Percentiles rank a stretch among this genome's conserved stretches.
phyloP scores from a whole-genome alignment of 2,329 filamentous ascomycete species.

The Zymoseptoria passerinii region DNA sequence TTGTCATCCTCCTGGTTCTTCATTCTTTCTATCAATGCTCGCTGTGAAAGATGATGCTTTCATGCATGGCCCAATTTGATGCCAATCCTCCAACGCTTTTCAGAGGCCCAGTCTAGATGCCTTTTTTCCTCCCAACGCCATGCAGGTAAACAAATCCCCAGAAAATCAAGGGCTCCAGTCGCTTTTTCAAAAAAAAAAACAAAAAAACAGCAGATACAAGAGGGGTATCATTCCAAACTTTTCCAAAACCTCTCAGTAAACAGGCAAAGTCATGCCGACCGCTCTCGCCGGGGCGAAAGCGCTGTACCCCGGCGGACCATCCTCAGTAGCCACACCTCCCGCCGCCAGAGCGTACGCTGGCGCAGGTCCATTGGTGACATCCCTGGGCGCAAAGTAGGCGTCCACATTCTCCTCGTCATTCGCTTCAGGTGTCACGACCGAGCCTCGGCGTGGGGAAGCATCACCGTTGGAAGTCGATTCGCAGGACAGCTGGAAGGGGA shows the following conservation, averaged over 20 bases:
- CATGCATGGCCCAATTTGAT: neutral
- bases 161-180: neutral
- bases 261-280: neutral
- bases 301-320: conserved; percentile 24
- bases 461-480: conserved; percentile 7
- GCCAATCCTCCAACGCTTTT: no score
- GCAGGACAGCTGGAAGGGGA: conserved; percentile 39
- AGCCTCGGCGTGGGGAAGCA: conserved; percentile 9
- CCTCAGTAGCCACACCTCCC: conserved; percentile 3
- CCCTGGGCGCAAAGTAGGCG: conserved; percentile 30
- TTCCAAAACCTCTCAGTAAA: neutral
- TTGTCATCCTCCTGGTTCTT: neutral
- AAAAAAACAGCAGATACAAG: neutral
- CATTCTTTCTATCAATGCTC: neutral
- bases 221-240: conserved; percentile 2
- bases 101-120: no score
- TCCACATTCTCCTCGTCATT: conserved; percentile 21
- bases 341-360: neutral
- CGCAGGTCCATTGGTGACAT: neutral
- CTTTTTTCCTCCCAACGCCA: neutral
- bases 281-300: conserved; percentile 7
- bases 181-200: neutral
- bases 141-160: neutral
- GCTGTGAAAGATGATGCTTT: neutral
- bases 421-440: conserved; percentile 12